Conservation (phyloP, 1,139 yeast genomes). For the Geotrichum candidum region DNA sequence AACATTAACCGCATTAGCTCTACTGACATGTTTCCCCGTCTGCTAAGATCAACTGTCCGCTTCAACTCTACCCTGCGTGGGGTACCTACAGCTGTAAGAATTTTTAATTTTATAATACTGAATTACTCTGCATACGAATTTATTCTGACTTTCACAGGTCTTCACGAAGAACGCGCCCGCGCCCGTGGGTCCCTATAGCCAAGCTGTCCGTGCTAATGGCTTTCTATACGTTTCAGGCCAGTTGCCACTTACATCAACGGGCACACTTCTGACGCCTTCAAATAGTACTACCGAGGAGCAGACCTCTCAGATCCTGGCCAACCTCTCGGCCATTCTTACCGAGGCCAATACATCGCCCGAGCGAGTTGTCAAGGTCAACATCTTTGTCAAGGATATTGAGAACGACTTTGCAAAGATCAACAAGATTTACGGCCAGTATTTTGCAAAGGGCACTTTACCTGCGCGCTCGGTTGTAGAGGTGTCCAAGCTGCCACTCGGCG, state of each 20-base stretch:
- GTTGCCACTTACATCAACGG: constrained; percentile 77
- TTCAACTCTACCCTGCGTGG: not conserved
- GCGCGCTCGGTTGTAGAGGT: constrained; percentile 97
- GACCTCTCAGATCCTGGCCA: constrained; percentile 77
- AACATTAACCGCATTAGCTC: too few relatives aligned
- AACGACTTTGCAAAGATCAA: constrained; percentile 74
- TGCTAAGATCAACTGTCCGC: not conserved
- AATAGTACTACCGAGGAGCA: constrained; percentile 55
- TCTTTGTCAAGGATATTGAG: constrained; percentile 79
- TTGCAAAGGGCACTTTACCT: constrained; percentile 69
- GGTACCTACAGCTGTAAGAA: not conserved
- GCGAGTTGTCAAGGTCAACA: constrained; percentile 76
- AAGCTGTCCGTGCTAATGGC: constrained; percentile 77
- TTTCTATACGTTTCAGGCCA: constrained; percentile 92
- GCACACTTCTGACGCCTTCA: constrained; percentile 60
- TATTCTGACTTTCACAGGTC: constrained; percentile 18
- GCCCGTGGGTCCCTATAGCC: constrained; percentile 92
- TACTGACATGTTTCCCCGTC: not conserved
- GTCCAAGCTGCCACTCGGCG: constrained; percentile 76
- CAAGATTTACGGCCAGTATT: constrained; percentile 74
- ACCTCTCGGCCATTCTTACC: constrained; percentile 66
- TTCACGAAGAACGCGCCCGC: constrained; percentile 76
- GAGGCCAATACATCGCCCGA: constrained; percentile 79
- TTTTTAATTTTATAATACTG: not conserved
- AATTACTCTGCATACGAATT: not conserved